Base-by-base conservation (phyloP, 2,329 filamentous ascomycete species). In the Byssoonygena ceratinophila region DNA sequence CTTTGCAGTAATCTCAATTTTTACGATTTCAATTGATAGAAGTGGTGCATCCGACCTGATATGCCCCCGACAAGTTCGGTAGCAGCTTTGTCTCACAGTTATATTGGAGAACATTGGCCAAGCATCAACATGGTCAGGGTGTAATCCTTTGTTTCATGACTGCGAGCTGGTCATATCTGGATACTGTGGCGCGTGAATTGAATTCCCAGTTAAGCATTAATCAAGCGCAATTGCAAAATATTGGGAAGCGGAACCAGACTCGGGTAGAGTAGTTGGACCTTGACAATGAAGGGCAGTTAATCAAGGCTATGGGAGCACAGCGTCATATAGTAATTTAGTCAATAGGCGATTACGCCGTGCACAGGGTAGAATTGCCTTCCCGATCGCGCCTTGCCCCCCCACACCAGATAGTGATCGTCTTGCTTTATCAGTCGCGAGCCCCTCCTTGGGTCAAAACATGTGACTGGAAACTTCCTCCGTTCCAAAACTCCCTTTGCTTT, bases 391-490 rank as follows among this genome's bases (percentile, higher is more conserved):
- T 8, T 16, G 14, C 12, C 45, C 31, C 45, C 45, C 45, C 45
- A 37, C 45, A 25, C 45, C 18, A 31, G 32, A 37, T 7, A 47
- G 14, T 22, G 45, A 47, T 37, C 45, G 20, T 9, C 45, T 47
- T 47, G 31, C 31, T 37, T 47, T 47, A 25, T 46, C 44, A 18
- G 45, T 14, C 11, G 27, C 23, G 36, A 46, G 44, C 50, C 50
- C 50, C 50, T 52, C 50, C 29, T 20, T 41, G 18, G 12, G 4
- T 3, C 14, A 31, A 16, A 43, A 40, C 50, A 52, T 52, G 50
- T 52, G 50, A 52, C 50, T 52, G 50, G 50, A 44, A 52, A 46
- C 50, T 47, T 52, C 50, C 44, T 25, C 39, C 50, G 20, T 29
- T 14, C 18, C 25, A 23, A 34, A 37, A 29, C 16, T 31, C 25